Percentiles rank a stretch among this genome's conserved stretches.
phyloP scores from a whole-genome alignment of 2,329 filamentous ascomycete genomes.

The Hortaea werneckii region DNA sequence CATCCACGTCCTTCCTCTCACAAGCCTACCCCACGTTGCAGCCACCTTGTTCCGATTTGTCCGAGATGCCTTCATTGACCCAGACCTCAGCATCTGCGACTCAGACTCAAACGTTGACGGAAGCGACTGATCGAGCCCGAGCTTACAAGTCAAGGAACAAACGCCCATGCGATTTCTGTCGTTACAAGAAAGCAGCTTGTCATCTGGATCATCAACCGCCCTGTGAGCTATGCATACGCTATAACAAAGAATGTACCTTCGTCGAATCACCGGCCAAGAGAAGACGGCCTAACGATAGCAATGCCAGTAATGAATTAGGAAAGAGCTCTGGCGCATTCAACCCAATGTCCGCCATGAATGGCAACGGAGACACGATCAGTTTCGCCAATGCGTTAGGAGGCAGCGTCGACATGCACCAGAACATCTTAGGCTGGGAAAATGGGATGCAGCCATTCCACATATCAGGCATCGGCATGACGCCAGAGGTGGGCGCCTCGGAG shows the following conservation, averaged over 20 bases:
- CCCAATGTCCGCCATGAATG: constrained; percentile 1
- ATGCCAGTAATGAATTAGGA: constrained; percentile 2
- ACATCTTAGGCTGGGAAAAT: constrained; percentile 20
- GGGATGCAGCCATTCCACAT: constrained; percentile 18
- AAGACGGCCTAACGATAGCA: constrained; percentile 20
- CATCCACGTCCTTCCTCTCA: not conserved
- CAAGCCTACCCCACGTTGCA: constrained; percentile 6
- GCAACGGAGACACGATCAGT: not conserved
- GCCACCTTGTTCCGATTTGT: constrained; percentile 4
- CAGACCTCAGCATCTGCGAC: constrained; percentile 1
- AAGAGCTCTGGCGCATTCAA: constrained; percentile 13
- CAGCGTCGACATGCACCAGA: constrained; percentile 17
- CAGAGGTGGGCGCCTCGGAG: constrained; percentile 9
- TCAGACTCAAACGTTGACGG: constrained; percentile 2
- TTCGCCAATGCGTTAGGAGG: constrained; percentile 13
- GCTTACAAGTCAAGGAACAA: constrained; percentile 29
- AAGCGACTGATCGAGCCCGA: constrained; percentile 20
- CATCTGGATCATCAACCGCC: constrained; percentile 34
- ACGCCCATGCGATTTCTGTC: constrained; percentile 39
- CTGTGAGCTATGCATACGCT: constrained; percentile 34
- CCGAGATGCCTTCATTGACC: constrained; percentile 12
- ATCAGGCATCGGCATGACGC: constrained; percentile 14
- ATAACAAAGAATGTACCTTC: constrained; percentile 36
- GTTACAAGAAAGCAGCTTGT: constrained; percentile 36
- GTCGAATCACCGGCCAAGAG: constrained; percentile 29